Conservation (phyloP, 345 rosid genomes). For the Bruguiera sexangula region DNA sequence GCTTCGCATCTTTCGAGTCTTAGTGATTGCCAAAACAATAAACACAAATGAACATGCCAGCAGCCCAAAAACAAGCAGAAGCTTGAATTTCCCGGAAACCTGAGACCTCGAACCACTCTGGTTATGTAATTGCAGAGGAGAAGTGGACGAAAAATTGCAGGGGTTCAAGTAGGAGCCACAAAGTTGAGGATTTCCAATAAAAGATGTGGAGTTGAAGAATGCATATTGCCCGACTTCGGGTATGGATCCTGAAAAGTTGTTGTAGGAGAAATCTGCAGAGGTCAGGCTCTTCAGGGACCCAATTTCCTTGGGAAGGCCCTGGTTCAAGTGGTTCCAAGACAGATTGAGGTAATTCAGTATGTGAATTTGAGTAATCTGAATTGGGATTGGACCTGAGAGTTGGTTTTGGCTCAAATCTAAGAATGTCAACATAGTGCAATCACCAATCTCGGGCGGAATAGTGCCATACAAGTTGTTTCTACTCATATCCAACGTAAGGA, state of each 20-base stretch:
- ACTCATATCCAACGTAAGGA: constrained; percentile 51
- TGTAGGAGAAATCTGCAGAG: constrained; percentile 61
- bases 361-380: constrained; percentile 38
- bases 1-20: constrained; percentile 41
- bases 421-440: constrained; percentile 49
- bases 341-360: constrained; percentile 57
- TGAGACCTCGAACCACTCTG: constrained; percentile 23
- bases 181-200: constrained; percentile 56
- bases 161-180: constrained; percentile 45
- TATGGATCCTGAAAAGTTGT: constrained; percentile 52
- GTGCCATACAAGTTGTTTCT: constrained; percentile 43
- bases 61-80: constrained; percentile 54
- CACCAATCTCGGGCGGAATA: constrained; percentile 51
- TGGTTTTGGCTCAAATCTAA: constrained; percentile 69
- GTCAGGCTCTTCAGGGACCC: constrained; percentile 62
- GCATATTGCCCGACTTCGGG: constrained; percentile 60
- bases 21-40: constrained; percentile 44
- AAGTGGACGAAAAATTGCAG: constrained; percentile 34
- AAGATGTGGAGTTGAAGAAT: constrained; percentile 54
- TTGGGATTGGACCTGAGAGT: constrained; percentile 58
- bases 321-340: constrained; percentile 53
- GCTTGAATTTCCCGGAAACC: constrained; percentile 38
- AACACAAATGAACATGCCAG: constrained; percentile 45
- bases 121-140: constrained; percentile 6
- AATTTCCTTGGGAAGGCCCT: constrained; percentile 42